Evolutionary conservation across 176 grass and related monocot genomes (phyloP), one percentile per base, ranked within the genome.

Genomic region (Coix lacrymajobi): DNA sequence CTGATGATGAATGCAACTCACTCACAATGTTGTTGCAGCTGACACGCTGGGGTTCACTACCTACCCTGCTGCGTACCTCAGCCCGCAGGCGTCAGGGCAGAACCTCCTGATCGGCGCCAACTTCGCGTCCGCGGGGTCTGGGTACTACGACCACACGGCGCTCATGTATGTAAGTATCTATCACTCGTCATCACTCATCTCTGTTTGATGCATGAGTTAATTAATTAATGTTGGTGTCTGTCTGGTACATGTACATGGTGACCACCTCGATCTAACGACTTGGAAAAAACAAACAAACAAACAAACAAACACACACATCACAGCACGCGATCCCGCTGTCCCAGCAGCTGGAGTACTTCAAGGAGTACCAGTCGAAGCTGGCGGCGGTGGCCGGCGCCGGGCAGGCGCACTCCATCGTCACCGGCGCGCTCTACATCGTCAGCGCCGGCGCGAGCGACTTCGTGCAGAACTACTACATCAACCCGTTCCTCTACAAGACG

Each of bases 381-480:
- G 43, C 83, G 1, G 64, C 88, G 9, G 86, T 94, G 17, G 87
- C 86, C 11, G 93, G 93, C 56, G n/a, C 54, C 68, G 45, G 75
- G 8, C 81, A 96, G 30, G 91, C 96, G 0, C 57, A 54, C 1
- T 86, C 76, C 11, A 96, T 99, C 68, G 12, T 99, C 78, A 72
- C 79, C 0, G 91, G 79, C 20, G 69, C 93, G 7, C 29, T 99
- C 7, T 99, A 99, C 80, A 84, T 99, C 66, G 14, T 99, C 82
- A 99, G 96, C 78, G 60, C 83, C 8, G 96, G 96, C 0, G 41
- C 91, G 10, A 93, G 93, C 31, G 96, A 99, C 60, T 99, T 80
- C 49, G 6, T 99, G 17, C 96, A 99, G 83, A 99, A 99, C 81
- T 99, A 99, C 85, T 99, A 99, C 77, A 93, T 96, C 63, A 99